These are phyloP conservation scores for Kurtzmaniella natalensis DNA, from an alignment of 1,139 yeast species.

Conservation along the genomic window DNA sequence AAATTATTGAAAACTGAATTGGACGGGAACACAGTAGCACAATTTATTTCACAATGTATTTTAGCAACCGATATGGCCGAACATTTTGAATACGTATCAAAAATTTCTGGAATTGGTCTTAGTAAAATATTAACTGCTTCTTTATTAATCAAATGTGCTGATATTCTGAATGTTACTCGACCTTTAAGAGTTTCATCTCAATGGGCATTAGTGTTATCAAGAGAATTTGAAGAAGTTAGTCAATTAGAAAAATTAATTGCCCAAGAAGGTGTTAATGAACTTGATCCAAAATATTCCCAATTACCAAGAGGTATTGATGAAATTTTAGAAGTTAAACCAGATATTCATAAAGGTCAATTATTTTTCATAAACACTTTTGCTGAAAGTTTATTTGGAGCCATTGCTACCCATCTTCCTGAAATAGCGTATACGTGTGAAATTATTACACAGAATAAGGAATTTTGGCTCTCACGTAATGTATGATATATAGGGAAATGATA, in stretches of 20 bases:
- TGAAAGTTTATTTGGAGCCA: slow-evolving; percentile 62
- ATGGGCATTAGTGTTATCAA: slow-evolving; percentile 78
- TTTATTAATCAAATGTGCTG: slow-evolving; percentile 85
- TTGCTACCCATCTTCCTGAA: slow-evolving; percentile 55
- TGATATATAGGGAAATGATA: slow-evolving; percentile 1
- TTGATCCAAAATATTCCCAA: slow-evolving; percentile 24
- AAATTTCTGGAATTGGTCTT: slow-evolving; percentile 29
- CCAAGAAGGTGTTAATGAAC: slow-evolving; percentile 8
- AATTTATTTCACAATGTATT: slow-evolving; percentile 44
- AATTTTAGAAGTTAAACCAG: slow-evolving; percentile 42
- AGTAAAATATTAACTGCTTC: slow-evolving; percentile 48
- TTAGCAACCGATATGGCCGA: slow-evolving; percentile 94
- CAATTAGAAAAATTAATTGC: slow-evolving; percentile 44
- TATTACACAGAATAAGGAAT: slow-evolving; percentile 39
- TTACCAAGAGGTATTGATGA: slow-evolving; percentile 30
- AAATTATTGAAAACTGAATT: slow-evolving; percentile 24
- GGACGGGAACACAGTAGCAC: slow-evolving; percentile 23
- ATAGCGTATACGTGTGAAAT: slow-evolving; percentile 49
- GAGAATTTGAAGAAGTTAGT: slow-evolving; percentile 73
- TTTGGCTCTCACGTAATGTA: slow-evolving; percentile 29
- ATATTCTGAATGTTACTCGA: slow-evolving; percentile 86
- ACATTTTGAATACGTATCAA: slow-evolving; percentile 70
- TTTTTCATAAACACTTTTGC: slow-evolving; percentile 85
- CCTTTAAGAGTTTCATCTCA: slow-evolving; percentile 70
- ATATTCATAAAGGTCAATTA: slow-evolving; percentile 70